Evolutionary conservation across 768 basidiomycete genomes (phyloP).

Genomic region (Lentinula sp.): DNA sequence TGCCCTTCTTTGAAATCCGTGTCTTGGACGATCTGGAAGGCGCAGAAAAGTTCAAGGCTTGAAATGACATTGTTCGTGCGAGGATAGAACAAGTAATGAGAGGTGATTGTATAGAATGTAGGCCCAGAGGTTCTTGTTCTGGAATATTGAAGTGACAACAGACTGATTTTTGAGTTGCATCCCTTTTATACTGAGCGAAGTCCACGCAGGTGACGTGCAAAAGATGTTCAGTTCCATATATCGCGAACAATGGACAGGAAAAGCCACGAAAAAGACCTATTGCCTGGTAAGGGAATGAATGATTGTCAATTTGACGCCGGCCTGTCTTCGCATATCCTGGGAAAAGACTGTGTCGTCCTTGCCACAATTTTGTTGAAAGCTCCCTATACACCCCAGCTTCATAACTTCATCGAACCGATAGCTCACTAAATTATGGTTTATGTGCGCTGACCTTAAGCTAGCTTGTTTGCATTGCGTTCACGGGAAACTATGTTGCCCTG

Average conservation of each 20-base stretch:
- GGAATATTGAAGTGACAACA: background rate
- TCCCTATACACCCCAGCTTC: too few relatives aligned
- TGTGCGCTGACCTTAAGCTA: too few relatives aligned
- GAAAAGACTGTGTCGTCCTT: too few relatives aligned
- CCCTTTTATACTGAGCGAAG: background rate
- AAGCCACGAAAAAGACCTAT: background rate
- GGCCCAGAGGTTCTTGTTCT: background rate
- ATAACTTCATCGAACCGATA: too few relatives aligned
- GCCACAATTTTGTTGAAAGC: too few relatives aligned
- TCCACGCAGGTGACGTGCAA: background rate
- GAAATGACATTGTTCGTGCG: background rate
- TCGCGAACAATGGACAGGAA: background rate
- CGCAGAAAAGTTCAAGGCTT: background rate
- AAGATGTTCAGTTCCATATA: background rate
- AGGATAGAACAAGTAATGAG: background rate
- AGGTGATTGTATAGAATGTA: background rate
- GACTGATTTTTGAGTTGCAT: background rate
- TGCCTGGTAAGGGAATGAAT: background rate
- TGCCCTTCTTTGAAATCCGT: background rate
- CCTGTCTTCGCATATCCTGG: too few relatives aligned
- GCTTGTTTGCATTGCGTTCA: too few relatives aligned
- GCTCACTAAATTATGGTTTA: too few relatives aligned
- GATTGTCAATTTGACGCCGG: too few relatives aligned
- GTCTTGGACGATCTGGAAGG: background rate
- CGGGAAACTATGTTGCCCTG: too few relatives aligned